These are phyloP conservation scores for Earliella scabrosa DNA, from an alignment of 1,284 basidiomycete species.

Conservation along the genomic window DNA sequence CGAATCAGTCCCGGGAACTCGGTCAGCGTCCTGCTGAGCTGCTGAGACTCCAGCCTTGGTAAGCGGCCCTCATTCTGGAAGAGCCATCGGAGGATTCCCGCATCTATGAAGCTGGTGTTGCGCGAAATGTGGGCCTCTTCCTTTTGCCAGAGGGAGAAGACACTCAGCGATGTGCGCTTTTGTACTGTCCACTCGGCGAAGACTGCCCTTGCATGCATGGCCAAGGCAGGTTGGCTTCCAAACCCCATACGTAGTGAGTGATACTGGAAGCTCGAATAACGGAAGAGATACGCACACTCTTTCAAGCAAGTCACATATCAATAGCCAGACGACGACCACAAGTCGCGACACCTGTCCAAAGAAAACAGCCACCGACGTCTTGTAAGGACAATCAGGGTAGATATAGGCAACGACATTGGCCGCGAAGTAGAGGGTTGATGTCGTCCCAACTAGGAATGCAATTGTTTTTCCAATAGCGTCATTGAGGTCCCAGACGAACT, in stretches of 20 bases:
- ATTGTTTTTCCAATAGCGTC: conserved; percentile 1
- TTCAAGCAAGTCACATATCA: background rate
- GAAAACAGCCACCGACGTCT: conserved; percentile 12
- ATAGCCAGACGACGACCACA: background rate
- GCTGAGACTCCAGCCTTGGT: background rate
- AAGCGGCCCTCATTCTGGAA: conserved; percentile 2
- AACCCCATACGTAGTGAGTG: too few species aligned
- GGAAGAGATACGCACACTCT: background rate
- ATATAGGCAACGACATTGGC: conserved; percentile 12
- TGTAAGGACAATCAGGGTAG: conserved; percentile 19
- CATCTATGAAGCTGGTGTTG: conserved; percentile 2
- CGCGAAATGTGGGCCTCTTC: conserved; percentile 1
- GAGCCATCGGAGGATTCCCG: conserved; percentile 1
- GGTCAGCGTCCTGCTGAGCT: conserved; percentile 1
- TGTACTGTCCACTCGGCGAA: background rate
- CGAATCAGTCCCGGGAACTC: conserved; percentile 5
- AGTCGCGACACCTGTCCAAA: too few species aligned
- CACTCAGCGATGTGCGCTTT: background rate
- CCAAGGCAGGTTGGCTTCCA: too few species aligned
- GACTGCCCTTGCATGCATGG: too few species aligned
- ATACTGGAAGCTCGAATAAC: too few species aligned
- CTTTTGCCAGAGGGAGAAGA: conserved; percentile 1
- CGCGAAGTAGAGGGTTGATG: conserved; percentile 4
- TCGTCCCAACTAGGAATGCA: conserved; percentile 5
- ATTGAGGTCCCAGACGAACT: conserved; percentile 17